Evolutionary conservation across 495 filamentous ascomycete species (phyloP).

Genomic region (Poronia punctata): DNA sequence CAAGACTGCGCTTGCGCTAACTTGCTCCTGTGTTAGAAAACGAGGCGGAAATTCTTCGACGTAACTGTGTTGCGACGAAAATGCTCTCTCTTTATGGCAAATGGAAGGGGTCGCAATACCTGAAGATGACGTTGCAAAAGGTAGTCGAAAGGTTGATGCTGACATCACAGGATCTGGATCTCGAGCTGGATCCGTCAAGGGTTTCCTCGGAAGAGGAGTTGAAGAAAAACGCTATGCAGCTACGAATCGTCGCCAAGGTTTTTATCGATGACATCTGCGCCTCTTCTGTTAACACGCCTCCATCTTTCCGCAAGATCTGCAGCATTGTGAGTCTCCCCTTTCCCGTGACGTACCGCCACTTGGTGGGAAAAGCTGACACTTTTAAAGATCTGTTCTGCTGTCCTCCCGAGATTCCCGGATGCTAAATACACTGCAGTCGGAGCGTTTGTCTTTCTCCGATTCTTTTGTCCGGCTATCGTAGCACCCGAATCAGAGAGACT

Average conservation of each 20-base stretch:
- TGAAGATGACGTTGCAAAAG: constrained; percentile 56
- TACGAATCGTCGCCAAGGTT: constrained; percentile 54
- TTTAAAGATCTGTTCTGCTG: constrained; percentile 47
- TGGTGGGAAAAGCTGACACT: background rate
- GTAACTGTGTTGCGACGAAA: constrained; percentile 61
- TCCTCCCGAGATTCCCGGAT: constrained; percentile 52
- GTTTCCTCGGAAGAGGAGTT: constrained; percentile 51
- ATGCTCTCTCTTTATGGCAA: constrained; percentile 62
- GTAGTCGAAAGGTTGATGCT: constrained; percentile 54
- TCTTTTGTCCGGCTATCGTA: constrained; percentile 64
- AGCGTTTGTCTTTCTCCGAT: constrained; percentile 61
- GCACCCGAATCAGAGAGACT: constrained; percentile 59
- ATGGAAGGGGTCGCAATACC: constrained; percentile 57
- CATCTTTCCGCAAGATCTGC: constrained; percentile 58
- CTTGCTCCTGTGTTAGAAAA: constrained; percentile 37
- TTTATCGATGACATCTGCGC: constrained; percentile 61
- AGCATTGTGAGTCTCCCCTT: constrained; percentile 39
- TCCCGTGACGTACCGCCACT: background rate
- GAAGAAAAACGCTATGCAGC: constrained; percentile 52
- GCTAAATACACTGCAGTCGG: constrained; percentile 67
- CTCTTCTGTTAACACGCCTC: constrained; percentile 50
- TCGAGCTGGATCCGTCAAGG: constrained; percentile 57
- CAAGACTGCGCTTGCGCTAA: background rate
- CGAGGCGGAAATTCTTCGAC: constrained; percentile 54
- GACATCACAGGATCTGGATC: constrained; percentile 53